phyloP scores from a whole-genome alignment of 208 protist species.

The Angomonas desouzai region DNA sequence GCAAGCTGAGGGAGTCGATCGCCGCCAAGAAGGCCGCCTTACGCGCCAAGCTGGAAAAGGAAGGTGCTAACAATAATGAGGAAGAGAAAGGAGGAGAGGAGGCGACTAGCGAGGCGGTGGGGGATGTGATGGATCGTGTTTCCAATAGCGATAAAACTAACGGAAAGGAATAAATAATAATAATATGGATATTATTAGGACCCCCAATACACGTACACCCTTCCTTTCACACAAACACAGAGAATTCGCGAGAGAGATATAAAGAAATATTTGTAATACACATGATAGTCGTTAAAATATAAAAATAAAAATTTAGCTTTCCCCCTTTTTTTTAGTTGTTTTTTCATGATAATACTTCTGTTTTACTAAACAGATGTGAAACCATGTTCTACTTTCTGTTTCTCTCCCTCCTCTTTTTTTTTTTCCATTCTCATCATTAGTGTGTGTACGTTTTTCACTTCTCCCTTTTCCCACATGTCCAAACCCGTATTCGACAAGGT shows the following conservation, averaged over 20 bases:
- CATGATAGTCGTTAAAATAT: not conserved
- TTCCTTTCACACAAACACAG: too few species aligned
- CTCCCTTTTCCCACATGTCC: conserved; percentile 11
- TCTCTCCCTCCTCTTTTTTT: conserved; percentile 3
- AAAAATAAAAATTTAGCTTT: too few species aligned
- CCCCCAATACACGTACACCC: too few species aligned
- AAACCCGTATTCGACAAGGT: conserved; percentile 88
- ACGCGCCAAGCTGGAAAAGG: conserved; percentile 46
- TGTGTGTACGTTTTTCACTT: conserved; percentile 6
- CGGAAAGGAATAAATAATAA: not conserved
- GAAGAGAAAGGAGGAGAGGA: not conserved
- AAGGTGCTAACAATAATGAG: too few species aligned
- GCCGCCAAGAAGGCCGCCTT: conserved; percentile 78
- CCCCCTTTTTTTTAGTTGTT: too few species aligned
- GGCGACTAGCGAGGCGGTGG: conserved; percentile 24
- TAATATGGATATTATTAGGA: not conserved
- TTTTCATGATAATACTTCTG: too few species aligned
- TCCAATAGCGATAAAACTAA: not conserved
- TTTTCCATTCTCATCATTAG: not conserved
- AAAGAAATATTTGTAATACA: not conserved
- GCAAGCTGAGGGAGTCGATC: conserved; percentile 72
- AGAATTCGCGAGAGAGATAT: too few species aligned
- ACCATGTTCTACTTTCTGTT: not conserved
- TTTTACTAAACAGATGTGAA: not conserved
- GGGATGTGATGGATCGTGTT: conserved; percentile 29